These are phyloP conservation scores for Fusarium pseudograminearum DNA, from an alignment of 2,329 filamentous ascomycete species.

Conservation along the genomic window DNA sequence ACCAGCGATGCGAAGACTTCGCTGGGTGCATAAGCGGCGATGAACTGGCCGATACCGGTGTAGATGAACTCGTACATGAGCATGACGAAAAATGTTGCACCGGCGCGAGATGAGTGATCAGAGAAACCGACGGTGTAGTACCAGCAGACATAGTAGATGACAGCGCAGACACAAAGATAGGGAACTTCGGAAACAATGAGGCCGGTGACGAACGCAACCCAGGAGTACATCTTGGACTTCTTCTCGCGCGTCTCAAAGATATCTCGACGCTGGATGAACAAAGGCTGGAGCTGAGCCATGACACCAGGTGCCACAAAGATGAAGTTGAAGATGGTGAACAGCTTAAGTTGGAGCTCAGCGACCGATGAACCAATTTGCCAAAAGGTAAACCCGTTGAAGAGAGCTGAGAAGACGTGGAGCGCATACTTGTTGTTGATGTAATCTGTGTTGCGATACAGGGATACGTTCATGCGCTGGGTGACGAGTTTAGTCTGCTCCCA, in stretches of 20 bases:
- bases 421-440: slow-evolving; percentile 74
- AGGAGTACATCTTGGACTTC: slow-evolving; percentile 67
- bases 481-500: slow-evolving; percentile 73
- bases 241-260: slow-evolving; percentile 64
- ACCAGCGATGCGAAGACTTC: slow-evolving; percentile 69
- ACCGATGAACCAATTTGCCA: slow-evolving; percentile 68
- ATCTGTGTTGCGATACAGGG: slow-evolving; percentile 74
- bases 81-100: slow-evolving; percentile 66
- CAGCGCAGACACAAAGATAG: slow-evolving; percentile 58
- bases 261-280: slow-evolving; percentile 61
- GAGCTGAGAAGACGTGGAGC: slow-evolving; percentile 65
- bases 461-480: slow-evolving; percentile 69
- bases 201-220: slow-evolving; percentile 69
- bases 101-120: slow-evolving; percentile 57
- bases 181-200: slow-evolving; percentile 63
- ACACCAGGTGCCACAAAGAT: slow-evolving; percentile 71
- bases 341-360: slow-evolving; percentile 63
- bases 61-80: slow-evolving; percentile 71
- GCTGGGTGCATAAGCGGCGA: slow-evolving; percentile 73
- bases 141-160: slow-evolving; percentile 66
- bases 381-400: slow-evolving; percentile 73
- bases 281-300: slow-evolving; percentile 62
- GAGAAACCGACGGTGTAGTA: slow-evolving; percentile 70
- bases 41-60: slow-evolving; percentile 70
- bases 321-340: slow-evolving; percentile 73